phyloP scores from a whole-genome alignment of 768 basidiomycete species.

The Cytidiella melzeri region DNA sequence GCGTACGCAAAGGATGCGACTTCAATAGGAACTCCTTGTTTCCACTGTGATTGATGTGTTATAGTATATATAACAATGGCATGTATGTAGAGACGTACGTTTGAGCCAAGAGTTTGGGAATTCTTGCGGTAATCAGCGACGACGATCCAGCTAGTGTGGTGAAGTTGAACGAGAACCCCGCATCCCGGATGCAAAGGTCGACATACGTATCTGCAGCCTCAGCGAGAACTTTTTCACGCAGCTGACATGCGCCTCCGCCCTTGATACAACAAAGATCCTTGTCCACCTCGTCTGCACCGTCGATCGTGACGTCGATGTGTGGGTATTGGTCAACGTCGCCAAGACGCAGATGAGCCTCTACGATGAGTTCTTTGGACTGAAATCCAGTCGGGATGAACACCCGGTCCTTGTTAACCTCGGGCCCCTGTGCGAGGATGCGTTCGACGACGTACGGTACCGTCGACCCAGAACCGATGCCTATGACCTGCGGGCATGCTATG shows the following conservation, averaged over 20 bases:
- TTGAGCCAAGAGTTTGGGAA: conserved; percentile 70
- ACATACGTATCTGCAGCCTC: conserved; percentile 92
- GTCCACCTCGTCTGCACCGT: conserved; percentile 98
- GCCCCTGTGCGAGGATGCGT: conserved; percentile 81
- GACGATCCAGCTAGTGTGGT: conserved; percentile 62
- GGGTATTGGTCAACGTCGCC: conserved; percentile 91
- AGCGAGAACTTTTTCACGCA: conserved; percentile 95
- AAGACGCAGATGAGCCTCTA: conserved; percentile 65
- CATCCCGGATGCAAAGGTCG: background rate
- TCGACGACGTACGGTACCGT: conserved; percentile 98
- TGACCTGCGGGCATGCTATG: conserved; percentile 42
- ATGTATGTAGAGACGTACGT: conserved; percentile 43
- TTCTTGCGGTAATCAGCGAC: conserved; percentile 98
- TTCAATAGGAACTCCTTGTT: conserved; percentile 89
- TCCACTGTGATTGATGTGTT: conserved; percentile 63
- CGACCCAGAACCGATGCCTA: conserved; percentile 87
- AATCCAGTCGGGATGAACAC: conserved; percentile 94
- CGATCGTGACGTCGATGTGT: conserved; percentile 91
- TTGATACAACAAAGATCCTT: conserved; percentile 87
- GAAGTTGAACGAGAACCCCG: conserved; percentile 1
- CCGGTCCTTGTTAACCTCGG: conserved; percentile 66
- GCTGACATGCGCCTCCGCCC: conserved; percentile 93
- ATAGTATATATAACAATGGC: background rate
- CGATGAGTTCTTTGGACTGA: conserved; percentile 94
- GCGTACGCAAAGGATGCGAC: conserved; percentile 96